Evolutionary conservation across 768 basidiomycete species (phyloP).

Genomic region (Mycena rosella): DNA sequence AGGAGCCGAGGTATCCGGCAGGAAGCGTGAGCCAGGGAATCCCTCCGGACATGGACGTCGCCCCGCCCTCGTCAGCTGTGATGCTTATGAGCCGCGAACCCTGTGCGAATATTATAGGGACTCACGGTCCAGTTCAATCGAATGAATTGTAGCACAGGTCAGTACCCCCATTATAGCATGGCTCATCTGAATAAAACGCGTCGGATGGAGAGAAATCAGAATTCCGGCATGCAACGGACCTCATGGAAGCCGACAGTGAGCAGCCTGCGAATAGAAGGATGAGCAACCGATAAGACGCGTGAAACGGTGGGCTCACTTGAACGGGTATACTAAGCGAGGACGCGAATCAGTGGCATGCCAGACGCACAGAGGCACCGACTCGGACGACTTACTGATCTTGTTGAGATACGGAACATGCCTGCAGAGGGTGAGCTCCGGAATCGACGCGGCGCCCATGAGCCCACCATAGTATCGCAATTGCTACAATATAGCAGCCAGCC

Average conservation of each 20-base stretch:
- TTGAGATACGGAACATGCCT: conserved; percentile 87
- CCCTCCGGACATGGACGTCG: conserved; percentile 89
- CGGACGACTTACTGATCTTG: conserved; percentile 71
- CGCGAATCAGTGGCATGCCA: conserved; percentile 30
- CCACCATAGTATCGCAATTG: conserved; percentile 86
- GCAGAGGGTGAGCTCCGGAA: conserved; percentile 14
- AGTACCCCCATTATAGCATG: conserved; percentile 85
- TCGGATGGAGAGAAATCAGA: conserved; percentile 15
- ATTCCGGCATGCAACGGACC: conserved; percentile 51
- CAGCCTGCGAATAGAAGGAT: conserved; percentile 57
- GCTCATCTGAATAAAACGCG: conserved; percentile 73
- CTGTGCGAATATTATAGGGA: conserved; percentile 29
- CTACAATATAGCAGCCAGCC: conserved; percentile 79
- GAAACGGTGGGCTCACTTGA: conserved; percentile 75
- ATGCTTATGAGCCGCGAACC: conserved; percentile 21
- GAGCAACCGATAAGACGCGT: conserved; percentile 1
- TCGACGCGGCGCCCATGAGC: conserved; percentile 38
- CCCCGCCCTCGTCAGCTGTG: conserved; percentile 88
- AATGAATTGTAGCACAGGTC: conserved; percentile 89
- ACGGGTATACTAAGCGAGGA: conserved; percentile 78
- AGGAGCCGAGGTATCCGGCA: conserved; percentile 85
- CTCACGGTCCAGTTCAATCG: conserved; percentile 89
- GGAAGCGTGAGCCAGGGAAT: conserved; percentile 85
- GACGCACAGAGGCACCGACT: background rate
- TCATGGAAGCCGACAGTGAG: conserved; percentile 93